A percentile compares a stretch with the other conserved stretches of the same genome.
Evolutionary conservation across 176 grass and related monocot species (phyloP).

Genomic region (Thalia dealbata): DNA sequence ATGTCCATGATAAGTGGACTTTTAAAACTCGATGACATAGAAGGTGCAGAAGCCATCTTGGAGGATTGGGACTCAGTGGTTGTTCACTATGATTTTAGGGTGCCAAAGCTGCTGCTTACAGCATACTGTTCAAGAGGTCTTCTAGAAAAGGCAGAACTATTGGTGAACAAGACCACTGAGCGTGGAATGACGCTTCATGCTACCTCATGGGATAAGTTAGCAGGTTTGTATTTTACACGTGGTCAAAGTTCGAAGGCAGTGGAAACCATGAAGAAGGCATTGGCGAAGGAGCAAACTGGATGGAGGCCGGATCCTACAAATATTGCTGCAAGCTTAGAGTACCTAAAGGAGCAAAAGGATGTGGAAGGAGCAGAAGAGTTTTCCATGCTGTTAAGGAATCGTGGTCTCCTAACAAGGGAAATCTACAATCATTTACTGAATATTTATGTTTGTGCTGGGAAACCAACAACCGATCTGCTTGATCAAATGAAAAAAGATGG

Average conservation of each 20-base stretch:
- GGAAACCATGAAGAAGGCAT: constrained; percentile 38
- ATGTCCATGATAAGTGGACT: constrained; percentile 38
- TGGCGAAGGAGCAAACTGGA: constrained; percentile 10
- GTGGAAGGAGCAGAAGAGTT: constrained; percentile 51
- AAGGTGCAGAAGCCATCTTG: constrained; percentile 23
- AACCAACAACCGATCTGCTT: constrained; percentile 29
- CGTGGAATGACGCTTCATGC: constrained; percentile 31
- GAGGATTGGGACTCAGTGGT: constrained; percentile 32
- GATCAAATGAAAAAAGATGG: constrained; percentile 45
- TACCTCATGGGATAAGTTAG: constrained; percentile 40
- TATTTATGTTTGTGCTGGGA: constrained; percentile 28
- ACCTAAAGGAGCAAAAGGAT: constrained; percentile 44
- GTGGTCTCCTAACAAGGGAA: constrained; percentile 34
- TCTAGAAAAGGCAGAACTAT: constrained; percentile 45
- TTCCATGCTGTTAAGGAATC: constrained; percentile 21
- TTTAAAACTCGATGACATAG: constrained; percentile 37
- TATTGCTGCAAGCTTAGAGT: constrained; percentile 29
- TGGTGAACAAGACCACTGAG: constrained; percentile 26
- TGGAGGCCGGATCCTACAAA: constrained; percentile 37
- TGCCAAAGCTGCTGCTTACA: constrained; percentile 31
- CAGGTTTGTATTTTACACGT: constrained; percentile 30
- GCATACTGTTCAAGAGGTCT: constrained; percentile 39
- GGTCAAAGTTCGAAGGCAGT: constrained; percentile 39
- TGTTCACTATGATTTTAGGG: constrained; percentile 24
- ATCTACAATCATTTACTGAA: constrained; percentile 41